Evolutionary conservation across 208 protist genomes (phyloP).

Genomic region (Leishmania mexicana): DNA sequence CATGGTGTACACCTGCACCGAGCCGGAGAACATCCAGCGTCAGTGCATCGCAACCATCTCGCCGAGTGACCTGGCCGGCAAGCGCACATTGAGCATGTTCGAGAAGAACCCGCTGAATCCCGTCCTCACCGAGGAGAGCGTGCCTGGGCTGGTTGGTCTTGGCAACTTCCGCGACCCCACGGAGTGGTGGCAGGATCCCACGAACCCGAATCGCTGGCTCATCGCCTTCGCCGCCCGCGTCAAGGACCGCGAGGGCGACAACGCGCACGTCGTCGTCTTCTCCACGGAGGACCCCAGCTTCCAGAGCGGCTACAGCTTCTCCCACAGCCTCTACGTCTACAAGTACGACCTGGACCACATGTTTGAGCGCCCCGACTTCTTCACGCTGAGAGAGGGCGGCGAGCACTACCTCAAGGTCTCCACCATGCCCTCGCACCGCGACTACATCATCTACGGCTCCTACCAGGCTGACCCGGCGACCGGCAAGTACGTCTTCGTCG

Average conservation of each 20-base stretch:
- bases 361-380: constrained; percentile 63
- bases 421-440: constrained; percentile 44
- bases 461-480: constrained; percentile 16
- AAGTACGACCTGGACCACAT: constrained; percentile 37
- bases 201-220: constrained; percentile 39
- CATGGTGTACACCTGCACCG: constrained; percentile 53
- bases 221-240: constrained; percentile 50
- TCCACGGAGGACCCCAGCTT: constrained; percentile 44
- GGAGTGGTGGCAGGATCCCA: constrained; percentile 51
- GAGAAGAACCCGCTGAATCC: constrained; percentile 42
- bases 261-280: constrained; percentile 51
- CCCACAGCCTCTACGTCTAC: constrained; percentile 47
- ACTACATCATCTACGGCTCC: constrained; percentile 47
- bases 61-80: constrained; percentile 22
- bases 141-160: constrained; percentile 39
- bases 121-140: constrained; percentile 37
- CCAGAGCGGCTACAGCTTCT: constrained; percentile 49
- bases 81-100: constrained; percentile 35
- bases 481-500: constrained; percentile 38
- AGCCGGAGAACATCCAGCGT: constrained; percentile 42
- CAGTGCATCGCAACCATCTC: constrained; percentile 50
- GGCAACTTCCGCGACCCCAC: constrained; percentile 60
- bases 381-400: constrained; percentile 27
- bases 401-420: constrained; percentile 57
- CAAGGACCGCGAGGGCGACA: constrained; percentile 36